Base-by-base conservation (phyloP, 208 protist species). In the Leishmania aethiopica region DNA sequence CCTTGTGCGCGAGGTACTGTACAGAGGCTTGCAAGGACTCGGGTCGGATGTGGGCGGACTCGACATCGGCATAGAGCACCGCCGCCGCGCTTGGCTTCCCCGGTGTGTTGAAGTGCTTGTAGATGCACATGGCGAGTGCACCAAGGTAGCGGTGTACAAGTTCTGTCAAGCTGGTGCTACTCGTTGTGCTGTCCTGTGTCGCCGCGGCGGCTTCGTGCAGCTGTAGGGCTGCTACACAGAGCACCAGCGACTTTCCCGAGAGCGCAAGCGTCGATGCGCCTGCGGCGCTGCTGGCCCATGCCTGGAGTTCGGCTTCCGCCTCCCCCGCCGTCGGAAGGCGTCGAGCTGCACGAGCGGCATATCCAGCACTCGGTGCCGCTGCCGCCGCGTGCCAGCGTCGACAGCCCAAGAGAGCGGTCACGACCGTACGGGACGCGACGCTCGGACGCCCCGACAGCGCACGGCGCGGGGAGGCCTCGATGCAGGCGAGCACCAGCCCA, bases 1-100 rank as follows among this genome's bases (percentile, higher is more conserved):
- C 82, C n/a, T 76, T 35, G 53, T 86, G 82, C 45, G 66, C 62
- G 4, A 86, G 77, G 67, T 77, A 86, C 51, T 86, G 82, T n/a
- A 86, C 32, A 11, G 82, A 51, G 51, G 3, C 79, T 11, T 49
- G 72, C n/a, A 86, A 37, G 0, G 78, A 40, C 6, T 86, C 82
- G 3, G 73, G 51, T 25, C 55, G 40, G 5, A 86, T 28, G 0
- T 37, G 47, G 22, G n/a, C 57, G n/a, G 53, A 32, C 78, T 82
- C 78, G n/a, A 86, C 82, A 45, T 86, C 82, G 0, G 51, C 73
- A 10, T 74, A 42, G 0, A 86, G 35, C 42, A 49, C 47, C 71
- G 64, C 60, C 22, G 82, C 59, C 0, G 82, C 82, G 32, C 66
- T 45, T 15, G 72, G 78, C 73, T 82, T 81, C 25, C 82, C 82